These are phyloP conservation scores for Coemansia sp. DNA, from an alignment of 192 early-diverging fungal genomes.

Conservation along the genomic window DNA sequence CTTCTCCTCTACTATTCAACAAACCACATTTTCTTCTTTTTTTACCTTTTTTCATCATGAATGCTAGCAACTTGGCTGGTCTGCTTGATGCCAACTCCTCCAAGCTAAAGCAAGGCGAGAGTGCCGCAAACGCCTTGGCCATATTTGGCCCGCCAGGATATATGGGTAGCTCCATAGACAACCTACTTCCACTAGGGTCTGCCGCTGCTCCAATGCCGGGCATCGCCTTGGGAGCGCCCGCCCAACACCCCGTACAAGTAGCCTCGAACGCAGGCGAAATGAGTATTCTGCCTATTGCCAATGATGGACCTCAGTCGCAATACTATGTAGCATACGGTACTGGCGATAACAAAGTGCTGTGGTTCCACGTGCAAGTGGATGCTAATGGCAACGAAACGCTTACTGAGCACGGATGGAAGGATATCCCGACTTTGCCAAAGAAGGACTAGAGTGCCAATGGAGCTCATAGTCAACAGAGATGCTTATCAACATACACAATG, in stretches of 20 bases:
- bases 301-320: slow-evolving; percentile 5
- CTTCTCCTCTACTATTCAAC: too few relatives aligned
- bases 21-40: background rate
- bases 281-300: background rate
- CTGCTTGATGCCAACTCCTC: background rate
- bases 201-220: slow-evolving; percentile 21
- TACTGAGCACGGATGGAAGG: slow-evolving; percentile 8
- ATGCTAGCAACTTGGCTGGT: background rate
- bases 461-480: background rate
- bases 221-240: slow-evolving; percentile 10
- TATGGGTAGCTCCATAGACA: slow-evolving; percentile 22
- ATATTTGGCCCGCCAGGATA: slow-evolving; percentile 22
- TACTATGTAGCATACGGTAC: slow-evolving; percentile 35
- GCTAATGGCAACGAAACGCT: slow-evolving; percentile 22
- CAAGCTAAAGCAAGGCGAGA: background rate
- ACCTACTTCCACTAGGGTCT: slow-evolving; percentile 11
- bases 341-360: slow-evolving; percentile 17
- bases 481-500: background rate
- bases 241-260: background rate
- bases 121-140: background rate
- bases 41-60: background rate
- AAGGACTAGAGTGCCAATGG: background rate
- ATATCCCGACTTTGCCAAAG: background rate
- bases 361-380: slow-evolving; percentile 35
- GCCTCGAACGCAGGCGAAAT: background rate